Evolutionary conservation across 352 stramenopile species (phyloP).

Genomic region (Globisporangium heterothallicum): DNA sequence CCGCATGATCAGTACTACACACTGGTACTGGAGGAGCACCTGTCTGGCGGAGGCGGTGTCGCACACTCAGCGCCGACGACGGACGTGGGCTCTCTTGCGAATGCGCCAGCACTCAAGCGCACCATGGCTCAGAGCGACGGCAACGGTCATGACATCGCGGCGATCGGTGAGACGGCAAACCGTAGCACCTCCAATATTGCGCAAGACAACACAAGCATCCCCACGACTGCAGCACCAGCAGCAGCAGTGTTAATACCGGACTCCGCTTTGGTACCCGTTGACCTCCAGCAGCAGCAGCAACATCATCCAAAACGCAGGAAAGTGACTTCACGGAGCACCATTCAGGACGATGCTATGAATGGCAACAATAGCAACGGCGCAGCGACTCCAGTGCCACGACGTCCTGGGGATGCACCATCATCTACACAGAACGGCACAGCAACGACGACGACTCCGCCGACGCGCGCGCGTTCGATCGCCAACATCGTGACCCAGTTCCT

Average conservation of each 20-base stretch:
- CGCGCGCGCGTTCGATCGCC: slow-evolving; percentile 19
- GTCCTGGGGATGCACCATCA: too few relatives aligned
- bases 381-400: too few relatives aligned
- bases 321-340: background rate
- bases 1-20: slow-evolving; percentile 27
- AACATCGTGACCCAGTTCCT: slow-evolving; percentile 41
- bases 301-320: background rate
- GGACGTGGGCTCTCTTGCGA: background rate
- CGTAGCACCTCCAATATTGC: background rate
- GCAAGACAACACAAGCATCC: background rate
- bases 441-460: background rate
- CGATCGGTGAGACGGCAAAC: background rate
- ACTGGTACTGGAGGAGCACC: slow-evolving; percentile 18
- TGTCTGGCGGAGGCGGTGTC: background rate
- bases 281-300: background rate
- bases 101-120: background rate
- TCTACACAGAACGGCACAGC: too few relatives aligned
- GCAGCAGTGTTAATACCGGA: background rate
- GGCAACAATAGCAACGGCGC: too few relatives aligned
- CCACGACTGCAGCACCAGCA: background rate
- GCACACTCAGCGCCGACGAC: background rate
- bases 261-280: background rate
- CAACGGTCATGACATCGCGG: background rate
- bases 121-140: background rate
- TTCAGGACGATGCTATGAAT: background rate